Base-by-base conservation (phyloP, 345 rosid species). In the Eucalyptus lansdowneana region DNA sequence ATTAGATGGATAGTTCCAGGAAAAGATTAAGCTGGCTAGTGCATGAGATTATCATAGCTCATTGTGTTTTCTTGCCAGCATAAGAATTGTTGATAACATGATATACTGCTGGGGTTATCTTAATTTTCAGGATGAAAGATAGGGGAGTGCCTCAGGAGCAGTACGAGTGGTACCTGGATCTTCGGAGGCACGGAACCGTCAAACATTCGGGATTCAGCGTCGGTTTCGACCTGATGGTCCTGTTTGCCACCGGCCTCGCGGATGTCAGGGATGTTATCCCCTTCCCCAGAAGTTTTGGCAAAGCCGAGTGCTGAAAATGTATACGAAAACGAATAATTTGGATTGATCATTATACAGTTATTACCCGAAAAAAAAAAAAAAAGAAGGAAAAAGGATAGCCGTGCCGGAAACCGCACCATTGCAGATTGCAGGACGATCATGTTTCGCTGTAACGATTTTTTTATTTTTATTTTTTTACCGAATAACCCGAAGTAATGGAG, bases 221-320 rank as follows among this genome's bases (percentile, higher is more conserved):
- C 87, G 90, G 88, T 31, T 94, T 97, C 88, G 99, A 97, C 88
- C 93, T 93, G 31, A 94, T 97, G 96, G 94, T 97, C 91, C 95
- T 96, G 87, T 94, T 93, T 86, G 89, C 91, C 9, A 95, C 97
- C 17, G 97, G 98, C 25, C 96, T 97, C 87, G 58, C 93, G 5
- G 98, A 97, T 91, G 94, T 97, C 51, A 95, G 93, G 93, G 99
- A 97, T 85, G 95, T 88, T 4, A 91, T 97, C 90, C 98, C 99
- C n/a, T 97, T 97, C 91, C 98, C 98, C 19, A 90, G 95, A 90
- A 93, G 95, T 87, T 87, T 81, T 86, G 95, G 95, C 88, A 94
- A 94, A 89, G 95, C 92, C 91, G 89, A 91, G 87, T 93, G 91
- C 88, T 97, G 91, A 90, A 45, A 76, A 56, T 8, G 47, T 14